Conservation (phyloP, 1,284 basidiomycete genomes). For the Microbotryum saponariae region DNA sequence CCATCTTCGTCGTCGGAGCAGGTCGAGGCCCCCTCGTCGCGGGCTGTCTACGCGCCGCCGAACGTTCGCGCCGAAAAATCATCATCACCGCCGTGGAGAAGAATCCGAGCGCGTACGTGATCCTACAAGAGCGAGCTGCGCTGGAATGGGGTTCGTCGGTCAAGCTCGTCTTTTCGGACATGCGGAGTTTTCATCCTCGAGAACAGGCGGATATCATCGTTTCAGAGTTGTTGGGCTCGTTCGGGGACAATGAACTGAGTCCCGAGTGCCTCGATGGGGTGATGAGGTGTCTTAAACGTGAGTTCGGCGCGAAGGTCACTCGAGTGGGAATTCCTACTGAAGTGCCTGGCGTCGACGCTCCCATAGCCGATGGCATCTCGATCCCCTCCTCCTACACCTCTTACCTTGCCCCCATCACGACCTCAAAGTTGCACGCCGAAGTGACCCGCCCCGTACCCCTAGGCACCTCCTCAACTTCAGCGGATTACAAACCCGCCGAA, state of each 20-base stretch:
- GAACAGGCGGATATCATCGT: conserved; percentile 88
- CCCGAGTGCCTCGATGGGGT: conserved; percentile 55
- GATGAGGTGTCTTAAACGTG: conserved; percentile 33
- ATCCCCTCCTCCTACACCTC: conserved; percentile 95
- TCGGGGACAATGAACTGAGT: conserved; percentile 97
- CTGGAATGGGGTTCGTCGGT: conserved; percentile 80
- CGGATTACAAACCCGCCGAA: conserved; percentile 50
- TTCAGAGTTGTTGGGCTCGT: conserved; percentile 90
- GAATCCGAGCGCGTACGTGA: conserved; percentile 86
- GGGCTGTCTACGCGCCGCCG: conserved; percentile 69
- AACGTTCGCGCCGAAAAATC: conserved; percentile 55
- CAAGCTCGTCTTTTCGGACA: conserved; percentile 80
- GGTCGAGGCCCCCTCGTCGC: conserved; percentile 91
- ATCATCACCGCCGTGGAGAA: conserved; percentile 87
- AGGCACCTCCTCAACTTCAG: conserved; percentile 50
- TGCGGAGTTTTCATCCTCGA: conserved; percentile 71
- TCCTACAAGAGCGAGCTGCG: conserved; percentile 69
- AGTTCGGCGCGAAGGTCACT: background rate
- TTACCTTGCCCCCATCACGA: conserved; percentile 85
- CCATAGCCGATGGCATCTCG: conserved; percentile 75
- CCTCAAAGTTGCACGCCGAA: conserved; percentile 82
- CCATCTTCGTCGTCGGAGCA: conserved; percentile 86
- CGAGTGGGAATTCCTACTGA: background rate
- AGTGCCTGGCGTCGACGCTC: no score
- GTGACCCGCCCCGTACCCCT: conserved; percentile 45